A percentile compares a stretch with the other conserved stretches of the same genome.
These are phyloP conservation scores for Sideroxylon spinosum DNA, from an alignment of 179 eudicot genomes.

Conservation along the genomic window DNA sequence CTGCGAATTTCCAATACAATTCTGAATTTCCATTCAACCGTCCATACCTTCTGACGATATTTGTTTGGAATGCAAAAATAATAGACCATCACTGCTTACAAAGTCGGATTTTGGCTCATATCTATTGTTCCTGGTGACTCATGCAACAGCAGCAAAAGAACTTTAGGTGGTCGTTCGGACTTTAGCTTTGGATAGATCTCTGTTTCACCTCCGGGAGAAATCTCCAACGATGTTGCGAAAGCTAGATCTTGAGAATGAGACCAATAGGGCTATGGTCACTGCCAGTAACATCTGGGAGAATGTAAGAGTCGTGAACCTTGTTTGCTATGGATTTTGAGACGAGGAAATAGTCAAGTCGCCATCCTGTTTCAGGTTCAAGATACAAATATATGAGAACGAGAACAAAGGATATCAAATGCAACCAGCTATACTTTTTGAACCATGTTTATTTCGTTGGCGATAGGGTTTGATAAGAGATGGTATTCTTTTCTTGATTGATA, in stretches of 20 bases:
- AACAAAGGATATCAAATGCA: not conserved
- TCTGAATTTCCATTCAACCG: not conserved
- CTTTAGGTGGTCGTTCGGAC: too few relatives aligned
- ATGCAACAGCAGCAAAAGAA: not conserved
- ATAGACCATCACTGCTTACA: not conserved
- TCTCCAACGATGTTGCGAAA: not conserved
- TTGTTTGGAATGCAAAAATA: not conserved
- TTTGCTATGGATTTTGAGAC: conserved; percentile 61
- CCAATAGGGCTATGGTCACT: conserved; percentile 96
- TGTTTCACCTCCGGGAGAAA: too few relatives aligned
- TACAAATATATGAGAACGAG: not conserved
- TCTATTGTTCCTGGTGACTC: not conserved
- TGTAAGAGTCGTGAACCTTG: conserved; percentile 76
- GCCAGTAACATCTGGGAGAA: conserved; percentile 82
- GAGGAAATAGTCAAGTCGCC: conserved; percentile 91
- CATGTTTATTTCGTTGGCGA: too few relatives aligned
- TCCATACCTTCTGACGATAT: not conserved
- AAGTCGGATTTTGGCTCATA: not conserved
- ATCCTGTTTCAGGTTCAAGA: conserved; percentile 49
- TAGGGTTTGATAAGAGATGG: too few relatives aligned
- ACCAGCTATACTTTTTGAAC: not conserved
- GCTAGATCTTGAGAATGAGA: conserved; percentile 60
- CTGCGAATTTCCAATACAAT: not conserved
- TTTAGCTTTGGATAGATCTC: too few relatives aligned
- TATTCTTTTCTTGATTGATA: too few relatives aligned